Evolutionary conservation across 1,284 basidiomycete genomes (phyloP), one percentile per base, ranked within the genome.

Genomic region (Albatrellus sp.): DNA sequence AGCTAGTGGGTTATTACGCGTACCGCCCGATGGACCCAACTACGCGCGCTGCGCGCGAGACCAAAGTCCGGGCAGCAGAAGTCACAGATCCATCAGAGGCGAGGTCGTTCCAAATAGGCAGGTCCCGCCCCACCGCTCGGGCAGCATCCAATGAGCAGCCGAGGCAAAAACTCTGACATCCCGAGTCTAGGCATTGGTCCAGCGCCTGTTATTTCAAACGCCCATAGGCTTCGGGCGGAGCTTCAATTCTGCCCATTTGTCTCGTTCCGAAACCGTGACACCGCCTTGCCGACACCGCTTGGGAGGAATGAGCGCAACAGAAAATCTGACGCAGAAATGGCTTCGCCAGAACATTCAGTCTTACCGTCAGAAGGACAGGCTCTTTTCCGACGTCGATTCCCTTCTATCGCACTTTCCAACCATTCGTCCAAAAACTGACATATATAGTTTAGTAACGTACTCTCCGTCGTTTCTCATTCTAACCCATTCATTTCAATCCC

Each of bases 391-490:
- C 59, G 69, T 90, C 47, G 75, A 88, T 58, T 62, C 69, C 28
- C 69, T 72, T 10, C 73, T 97, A 46, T 55, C 63, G 20, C 65
- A 71, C 36, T 75, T 73, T 54, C 66, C 74, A 6, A 74, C 85
- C 12, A 73, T 97, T 41, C 72, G 82, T 4, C 90, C 90, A 47
- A 92, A 91, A 65, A 89, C 90, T 0, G 92, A 96, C 57, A 79
- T 92, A 8, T 96, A 93, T 73, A 97, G 90, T 91, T 63, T 24
- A 24, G 24, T 24, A 24, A 24, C 62, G 64, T 61, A 46, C 41
- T 28, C 40, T 44, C 48, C 40, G 41, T 39, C 52, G 46, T 20
- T 48, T 44, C 29, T 46, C 32, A 28, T 42, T 29, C 44, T 46
- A 35, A 44, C 13, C 36, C 45, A 38, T 17, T 44, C 47, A 46